These are phyloP conservation scores for Trichoderma sp. DNA, from an alignment of 2,329 filamentous ascomycete species.

Conservation along the genomic window DNA sequence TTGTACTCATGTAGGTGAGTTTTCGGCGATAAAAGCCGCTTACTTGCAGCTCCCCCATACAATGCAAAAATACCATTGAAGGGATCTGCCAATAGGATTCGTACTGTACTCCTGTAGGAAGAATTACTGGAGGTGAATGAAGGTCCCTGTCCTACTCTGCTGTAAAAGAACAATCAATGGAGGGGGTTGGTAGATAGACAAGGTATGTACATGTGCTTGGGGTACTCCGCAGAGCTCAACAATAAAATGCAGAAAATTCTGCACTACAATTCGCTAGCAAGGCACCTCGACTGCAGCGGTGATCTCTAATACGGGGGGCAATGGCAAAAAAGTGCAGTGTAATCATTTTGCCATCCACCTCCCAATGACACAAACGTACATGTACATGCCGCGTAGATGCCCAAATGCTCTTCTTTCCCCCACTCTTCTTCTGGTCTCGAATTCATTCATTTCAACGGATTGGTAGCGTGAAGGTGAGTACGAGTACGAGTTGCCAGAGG, in stretches of 20 bases:
- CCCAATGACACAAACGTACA: neutral
- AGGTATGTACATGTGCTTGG: neutral
- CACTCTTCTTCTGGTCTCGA: neutral
- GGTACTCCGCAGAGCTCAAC: neutral
- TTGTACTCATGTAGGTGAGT: neutral
- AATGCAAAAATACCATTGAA: neutral
- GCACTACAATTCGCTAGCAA: conserved; percentile 4
- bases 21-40: neutral
- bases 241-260: conserved; percentile 9
- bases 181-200: neutral
- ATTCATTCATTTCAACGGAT: neutral
- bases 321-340: neutral
- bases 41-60: neutral
- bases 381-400: neutral
- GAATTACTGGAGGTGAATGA: neutral
- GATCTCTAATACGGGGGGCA: conserved; percentile 1
- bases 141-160: neutral
- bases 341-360: conserved; percentile 9
- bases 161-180: neutral
- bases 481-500: neutral
- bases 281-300: neutral
- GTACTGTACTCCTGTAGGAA: neutral
- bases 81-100: neutral
- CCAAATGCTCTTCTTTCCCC: neutral
- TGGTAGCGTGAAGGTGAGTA: neutral